These are phyloP conservation scores for Dacryopinax primogenitus DNA, from an alignment of 768 basidiomycete genomes.

Conservation along the genomic window DNA sequence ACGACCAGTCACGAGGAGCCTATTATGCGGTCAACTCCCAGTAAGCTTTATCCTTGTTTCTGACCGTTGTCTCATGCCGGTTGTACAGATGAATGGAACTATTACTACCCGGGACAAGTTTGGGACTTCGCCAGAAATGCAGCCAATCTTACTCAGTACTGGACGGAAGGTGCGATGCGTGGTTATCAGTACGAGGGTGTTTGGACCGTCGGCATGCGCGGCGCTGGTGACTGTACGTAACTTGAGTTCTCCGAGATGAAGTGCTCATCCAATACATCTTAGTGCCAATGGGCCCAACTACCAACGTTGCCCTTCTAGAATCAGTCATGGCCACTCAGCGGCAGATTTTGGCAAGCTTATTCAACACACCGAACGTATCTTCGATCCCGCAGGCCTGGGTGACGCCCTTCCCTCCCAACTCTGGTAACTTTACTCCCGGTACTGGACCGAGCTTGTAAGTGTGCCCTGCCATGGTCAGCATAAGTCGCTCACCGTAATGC, in stretches of 20 bases:
- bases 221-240: constrained; percentile 30
- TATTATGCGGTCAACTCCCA: constrained; percentile 56
- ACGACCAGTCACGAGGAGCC: constrained; percentile 63
- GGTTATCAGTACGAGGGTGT: constrained; percentile 48
- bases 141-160: constrained; percentile 45
- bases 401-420: not conserved
- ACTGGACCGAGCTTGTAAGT: not conserved
- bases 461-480: not conserved
- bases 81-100: constrained; percentile 38
- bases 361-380: constrained; percentile 27
- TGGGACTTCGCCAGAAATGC: constrained; percentile 53
- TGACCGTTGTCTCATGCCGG: not conserved
- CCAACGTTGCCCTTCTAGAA: constrained; percentile 40
- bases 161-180: constrained; percentile 47
- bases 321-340: constrained; percentile 49
- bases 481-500: not conserved
- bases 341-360: constrained; percentile 41
- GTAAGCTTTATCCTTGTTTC: not conserved
- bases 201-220: constrained; percentile 60
- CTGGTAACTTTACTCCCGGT: not conserved
- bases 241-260: constrained; percentile 17
- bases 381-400: constrained; percentile 52
- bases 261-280: not conserved
- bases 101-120: constrained; percentile 37
- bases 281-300: constrained; percentile 42